A percentile compares a stretch with the other conserved stretches of the same genome.
Evolutionary conservation across 768 basidiomycete genomes (phyloP).

Genomic region (Amylocystis lapponica): DNA sequence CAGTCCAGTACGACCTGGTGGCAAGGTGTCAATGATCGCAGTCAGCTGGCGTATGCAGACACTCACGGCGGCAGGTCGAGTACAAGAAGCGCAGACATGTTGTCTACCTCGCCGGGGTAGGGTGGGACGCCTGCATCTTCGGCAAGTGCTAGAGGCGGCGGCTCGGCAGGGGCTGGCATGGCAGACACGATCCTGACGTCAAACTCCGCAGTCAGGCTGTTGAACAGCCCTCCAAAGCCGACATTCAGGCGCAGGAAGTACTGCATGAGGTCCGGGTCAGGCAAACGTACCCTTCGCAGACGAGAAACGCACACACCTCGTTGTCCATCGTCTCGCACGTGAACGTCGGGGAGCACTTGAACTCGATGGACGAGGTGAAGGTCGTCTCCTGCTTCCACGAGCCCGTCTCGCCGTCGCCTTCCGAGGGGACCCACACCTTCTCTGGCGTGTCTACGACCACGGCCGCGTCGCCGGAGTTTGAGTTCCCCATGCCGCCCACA

Average conservation of each 20-base stretch:
- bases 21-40: background rate
- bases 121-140: background rate
- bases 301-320: conserved; percentile 2
- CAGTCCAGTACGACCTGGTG: conserved; percentile 1
- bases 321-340: background rate
- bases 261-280: background rate
- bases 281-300: background rate
- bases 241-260: conserved; percentile 7
- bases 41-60: too few relatives aligned
- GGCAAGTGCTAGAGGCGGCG: too few relatives aligned
- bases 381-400: conserved; percentile 11
- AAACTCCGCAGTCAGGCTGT: conserved; percentile 3
- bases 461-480: background rate
- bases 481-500: background rate
- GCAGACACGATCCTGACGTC: conserved; percentile 6
- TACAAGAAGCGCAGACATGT: background rate
- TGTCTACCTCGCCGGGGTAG: background rate
- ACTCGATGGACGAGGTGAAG: conserved; percentile 7
- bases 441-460: background rate
- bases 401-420: conserved; percentile 2
- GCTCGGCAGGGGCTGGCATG: conserved; percentile 1
- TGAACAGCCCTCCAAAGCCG: conserved; percentile 9
- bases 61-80: conserved; percentile 8
- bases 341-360: conserved; percentile 11
- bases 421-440: conserved; percentile 2